Base-by-base conservation (phyloP, 768 basidiomycete species). In the Panellus pusillus region DNA sequence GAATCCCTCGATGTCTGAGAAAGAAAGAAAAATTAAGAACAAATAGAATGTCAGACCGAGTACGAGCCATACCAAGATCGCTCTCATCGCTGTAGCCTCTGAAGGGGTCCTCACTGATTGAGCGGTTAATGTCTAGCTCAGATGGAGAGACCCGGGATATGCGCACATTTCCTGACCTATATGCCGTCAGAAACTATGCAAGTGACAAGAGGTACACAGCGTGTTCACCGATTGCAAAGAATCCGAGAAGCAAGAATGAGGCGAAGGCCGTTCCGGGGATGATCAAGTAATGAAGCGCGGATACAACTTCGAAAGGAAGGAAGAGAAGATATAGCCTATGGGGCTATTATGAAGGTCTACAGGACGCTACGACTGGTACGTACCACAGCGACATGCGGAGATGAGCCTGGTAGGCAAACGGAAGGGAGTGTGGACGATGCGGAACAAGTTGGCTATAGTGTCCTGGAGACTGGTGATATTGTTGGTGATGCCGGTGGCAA, bases 391-490 rank as follows among this genome's bases (percentile, higher is more conserved):
- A 81, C 69, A 86, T 77, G 40, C 84, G 72, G 27, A 87, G 69
- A 58, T 87, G 85, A 18, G 81, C 81, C 65, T 87, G 84, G 63
- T 87, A 87, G 3, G 84, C 84, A 58, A 86, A 87, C 1, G 85
- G 85, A 49, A 87, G 69, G 85, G 85, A 0, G 83, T 86, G 58
- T 79, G 83, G 50, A 77, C 76, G 54, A 87, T 82, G 41, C 84
- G 75, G 54, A 86, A 83, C 14, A 87, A 69, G 62, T 83, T 81
- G 19, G 77, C 72, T 6, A 83, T 65, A 0, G 81, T 77, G 55
- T 87, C 84, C 63, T 84, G 83, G 36, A 87, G 66, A 20, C 64
- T 56, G 4, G 69, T 65, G 47, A 87, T 68, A 35, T 72, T 76
- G 55, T 67, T 75, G 31, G 75, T 72, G 45, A 84, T 66, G 8